Evolutionary conservation across 306 rosid genomes (phyloP).

Genomic region (Alnus glutinosa): DNA sequence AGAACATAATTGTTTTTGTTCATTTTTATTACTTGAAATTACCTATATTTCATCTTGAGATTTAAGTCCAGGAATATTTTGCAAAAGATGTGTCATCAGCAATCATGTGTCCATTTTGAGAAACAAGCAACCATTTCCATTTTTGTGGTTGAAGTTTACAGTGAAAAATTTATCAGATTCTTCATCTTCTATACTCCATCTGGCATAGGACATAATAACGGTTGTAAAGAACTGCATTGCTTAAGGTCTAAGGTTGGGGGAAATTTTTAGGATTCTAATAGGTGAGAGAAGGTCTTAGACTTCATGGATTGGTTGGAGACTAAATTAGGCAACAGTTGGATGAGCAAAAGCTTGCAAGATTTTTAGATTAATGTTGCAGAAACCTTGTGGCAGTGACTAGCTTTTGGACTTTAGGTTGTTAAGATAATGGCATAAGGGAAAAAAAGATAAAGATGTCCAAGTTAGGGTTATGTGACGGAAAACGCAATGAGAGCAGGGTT

Average conservation of each 20-base stretch:
- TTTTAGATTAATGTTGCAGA: neutral
- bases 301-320: neutral
- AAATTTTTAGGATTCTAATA: neutral
- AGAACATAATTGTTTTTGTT: conserved; percentile 1
- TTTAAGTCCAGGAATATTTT: neutral
- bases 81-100: neutral
- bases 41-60: conserved; percentile 8
- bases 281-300: neutral
- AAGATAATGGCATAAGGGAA: neutral
- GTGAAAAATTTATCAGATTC: neutral
- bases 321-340: neutral
- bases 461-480: conserved; percentile 1
- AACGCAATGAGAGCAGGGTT: neutral
- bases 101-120: neutral
- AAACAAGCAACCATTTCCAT: neutral
- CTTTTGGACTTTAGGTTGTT: neutral
- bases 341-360: neutral
- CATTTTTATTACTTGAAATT: conserved; percentile 19
- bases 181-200: neutral
- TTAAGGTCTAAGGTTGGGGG: neutral
- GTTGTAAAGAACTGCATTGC: neutral
- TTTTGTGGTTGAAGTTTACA: neutral
- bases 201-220: neutral
- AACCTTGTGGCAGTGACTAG: neutral
- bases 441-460: conserved; percentile 1